phyloP scores from a whole-genome alignment of 495 filamentous ascomycete genomes.

The Copromyces sp. region DNA sequence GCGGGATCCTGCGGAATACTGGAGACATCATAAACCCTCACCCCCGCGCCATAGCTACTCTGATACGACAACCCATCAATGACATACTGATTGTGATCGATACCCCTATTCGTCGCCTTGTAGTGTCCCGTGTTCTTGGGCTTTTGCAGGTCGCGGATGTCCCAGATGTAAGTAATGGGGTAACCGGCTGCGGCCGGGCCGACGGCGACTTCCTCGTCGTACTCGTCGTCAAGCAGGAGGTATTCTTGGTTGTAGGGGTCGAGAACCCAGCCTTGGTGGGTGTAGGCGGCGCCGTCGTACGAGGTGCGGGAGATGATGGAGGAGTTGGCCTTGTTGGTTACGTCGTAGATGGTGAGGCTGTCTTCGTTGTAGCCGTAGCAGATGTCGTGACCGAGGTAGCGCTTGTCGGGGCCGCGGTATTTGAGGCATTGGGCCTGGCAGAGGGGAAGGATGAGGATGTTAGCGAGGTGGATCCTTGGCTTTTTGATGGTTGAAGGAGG shows the following conservation, averaged over 20 bases:
- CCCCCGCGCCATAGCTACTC: slow-evolving; percentile 48
- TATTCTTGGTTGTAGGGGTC: slow-evolving; percentile 40
- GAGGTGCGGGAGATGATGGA: slow-evolving; percentile 43
- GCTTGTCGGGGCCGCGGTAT: slow-evolving; percentile 46
- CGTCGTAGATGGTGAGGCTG: slow-evolving; percentile 43
- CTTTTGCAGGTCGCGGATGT: slow-evolving; percentile 39
- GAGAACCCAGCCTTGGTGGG: slow-evolving; percentile 52
- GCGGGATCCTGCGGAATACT: slow-evolving; percentile 44
- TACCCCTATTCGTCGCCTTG: slow-evolving; percentile 35
- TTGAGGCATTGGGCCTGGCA: slow-evolving; percentile 42
- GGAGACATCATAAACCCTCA: slow-evolving; percentile 46
- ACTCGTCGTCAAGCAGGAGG: slow-evolving; percentile 52
- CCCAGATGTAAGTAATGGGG: slow-evolving; percentile 48
- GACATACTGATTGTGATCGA: slow-evolving; percentile 57
- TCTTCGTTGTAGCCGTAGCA: slow-evolving; percentile 52
- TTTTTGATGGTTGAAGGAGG: neutral
- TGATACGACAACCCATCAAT: slow-evolving; percentile 44
- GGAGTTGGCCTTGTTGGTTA: slow-evolving; percentile 42
- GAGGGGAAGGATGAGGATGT: neutral
- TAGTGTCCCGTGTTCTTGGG: slow-evolving; percentile 48
- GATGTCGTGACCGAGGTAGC: slow-evolving; percentile 45
- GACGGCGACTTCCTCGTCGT: slow-evolving; percentile 41
- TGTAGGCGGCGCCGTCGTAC: slow-evolving; percentile 49
- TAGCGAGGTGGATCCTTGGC: neutral
- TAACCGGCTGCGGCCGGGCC: slow-evolving; percentile 35